Percentiles rank a stretch among this genome's conserved stretches.
These are phyloP conservation scores for Phytophthora tubulina DNA, from an alignment of 352 stramenopile species.

Conservation along the genomic window DNA sequence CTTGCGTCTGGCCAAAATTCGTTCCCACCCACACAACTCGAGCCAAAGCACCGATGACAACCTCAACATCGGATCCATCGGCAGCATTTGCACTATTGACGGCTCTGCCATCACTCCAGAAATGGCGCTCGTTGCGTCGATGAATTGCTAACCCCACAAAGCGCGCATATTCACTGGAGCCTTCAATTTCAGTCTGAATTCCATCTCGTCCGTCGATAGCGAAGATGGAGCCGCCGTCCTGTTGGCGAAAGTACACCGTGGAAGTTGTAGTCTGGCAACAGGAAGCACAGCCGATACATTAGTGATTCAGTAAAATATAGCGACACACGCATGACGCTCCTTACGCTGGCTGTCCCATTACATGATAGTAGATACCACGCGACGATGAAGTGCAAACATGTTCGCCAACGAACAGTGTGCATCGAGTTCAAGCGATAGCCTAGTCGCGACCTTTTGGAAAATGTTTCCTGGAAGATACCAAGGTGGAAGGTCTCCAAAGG, in stretches of 20 bases:
- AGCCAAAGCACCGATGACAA: conserved; percentile 55
- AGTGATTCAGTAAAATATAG: background rate
- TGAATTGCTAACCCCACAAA: conserved; percentile 61
- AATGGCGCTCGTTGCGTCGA: conserved; percentile 44
- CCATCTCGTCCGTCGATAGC: conserved; percentile 55
- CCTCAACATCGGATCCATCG: conserved; percentile 27
- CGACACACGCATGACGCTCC: background rate
- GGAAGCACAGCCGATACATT: background rate
- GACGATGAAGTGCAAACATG: background rate
- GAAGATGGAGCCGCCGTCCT: conserved; percentile 64
- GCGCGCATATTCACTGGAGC: conserved; percentile 49
- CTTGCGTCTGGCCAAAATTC: conserved; percentile 55
- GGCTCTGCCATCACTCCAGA: conserved; percentile 66
- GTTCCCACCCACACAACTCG: conserved; percentile 61
- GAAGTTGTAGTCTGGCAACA: conserved; percentile 37
- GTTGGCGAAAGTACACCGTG: conserved; percentile 74
- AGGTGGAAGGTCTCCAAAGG: background rate
- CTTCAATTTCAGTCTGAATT: conserved; percentile 44
- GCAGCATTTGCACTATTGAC: conserved; percentile 46
- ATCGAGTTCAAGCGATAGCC: background rate
- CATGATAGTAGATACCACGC: conserved; percentile 10
- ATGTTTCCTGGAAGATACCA: conserved; percentile 6
- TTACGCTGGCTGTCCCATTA: conserved; percentile 10
- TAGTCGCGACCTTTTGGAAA: conserved; percentile 19
- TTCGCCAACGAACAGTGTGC: background rate